Evolutionary conservation across 495 filamentous ascomycete genomes (phyloP), one percentile per base, ranked within the genome.

Genomic region (Podospora fimiseda): DNA sequence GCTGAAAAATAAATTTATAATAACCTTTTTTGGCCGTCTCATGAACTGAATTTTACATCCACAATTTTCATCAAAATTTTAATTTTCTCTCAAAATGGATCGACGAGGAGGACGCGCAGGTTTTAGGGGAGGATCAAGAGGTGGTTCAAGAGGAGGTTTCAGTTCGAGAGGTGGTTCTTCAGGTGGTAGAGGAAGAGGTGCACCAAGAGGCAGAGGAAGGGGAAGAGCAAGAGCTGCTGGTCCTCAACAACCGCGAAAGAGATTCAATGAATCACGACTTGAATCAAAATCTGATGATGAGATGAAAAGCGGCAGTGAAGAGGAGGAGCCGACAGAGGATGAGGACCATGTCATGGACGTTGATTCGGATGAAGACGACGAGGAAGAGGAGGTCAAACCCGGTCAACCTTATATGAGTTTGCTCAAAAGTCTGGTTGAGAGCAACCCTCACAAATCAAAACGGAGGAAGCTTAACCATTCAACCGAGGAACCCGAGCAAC

Each of bases 401-500:
- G 74, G 43, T 18, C 64, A 65, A 46, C 76, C 86, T 1, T 89
- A 89, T 58, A 78, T 80, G 55, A 80, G 82, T 55, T 69, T 89
- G 22, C 73, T 90, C 62, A 77, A 86, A 57, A 76, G 83, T 41
- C 69, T 90, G 22, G 60, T 70, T 21, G 77, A 83, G 13, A 69
- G 76, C 6, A 73, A 74, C 16, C 76, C 72, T 42, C 81, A 81
- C 48, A 78, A 71, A 52, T 68, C 76, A 9, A 95, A 91, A 65
- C 79, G 78, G 67, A 75, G 86, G 60, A 91, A 89, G 61, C 59
- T 88, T 22, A 72, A 78, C 15, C 75, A 76, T 33, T n/a, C 49
- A 14, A 42, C 58, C 2, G 27, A 48, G n/a, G 55, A n/a, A n/a
- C n/a, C n/a, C n/a, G n/a, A 56, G 11, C 42, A 58, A 24, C 39